These are phyloP conservation scores for Cutaneotrichosporon cavernicola DNA, from an alignment of 1,284 basidiomycete genomes.

Conservation along the genomic window DNA sequence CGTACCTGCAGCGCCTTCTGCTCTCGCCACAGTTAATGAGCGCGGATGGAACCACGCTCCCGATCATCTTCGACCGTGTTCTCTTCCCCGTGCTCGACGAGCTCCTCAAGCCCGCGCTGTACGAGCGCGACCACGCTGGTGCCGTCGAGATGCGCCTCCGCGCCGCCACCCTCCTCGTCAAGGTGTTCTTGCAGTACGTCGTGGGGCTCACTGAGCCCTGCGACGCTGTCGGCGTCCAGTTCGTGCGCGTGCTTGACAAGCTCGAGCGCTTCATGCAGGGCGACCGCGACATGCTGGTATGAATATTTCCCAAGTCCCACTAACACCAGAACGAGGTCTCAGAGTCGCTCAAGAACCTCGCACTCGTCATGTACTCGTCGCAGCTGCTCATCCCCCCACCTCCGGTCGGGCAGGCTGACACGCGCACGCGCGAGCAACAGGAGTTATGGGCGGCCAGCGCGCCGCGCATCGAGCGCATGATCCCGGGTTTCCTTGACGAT, in stretches of 20 bases:
- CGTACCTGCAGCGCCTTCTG: conserved; percentile 80
- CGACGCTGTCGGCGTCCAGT: conserved; percentile 66
- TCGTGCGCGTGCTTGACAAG: conserved; percentile 88
- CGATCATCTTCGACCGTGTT: conserved; percentile 82
- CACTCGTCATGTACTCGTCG: conserved; percentile 92
- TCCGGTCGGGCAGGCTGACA: conserved; percentile 49
- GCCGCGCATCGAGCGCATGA: conserved; percentile 79
- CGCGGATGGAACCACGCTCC: conserved; percentile 62
- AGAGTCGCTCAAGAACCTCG: conserved; percentile 94
- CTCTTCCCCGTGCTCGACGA: conserved; percentile 92
- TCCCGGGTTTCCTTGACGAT: conserved; percentile 80
- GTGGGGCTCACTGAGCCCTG: conserved; percentile 66
- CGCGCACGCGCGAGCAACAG: conserved; percentile 67
- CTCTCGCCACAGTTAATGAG: conserved; percentile 72
- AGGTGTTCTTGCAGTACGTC: conserved; percentile 91
- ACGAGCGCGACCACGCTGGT: conserved; percentile 74
- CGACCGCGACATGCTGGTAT: conserved; percentile 78
- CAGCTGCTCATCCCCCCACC: conserved; percentile 73
- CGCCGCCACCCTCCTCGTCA: conserved; percentile 84
- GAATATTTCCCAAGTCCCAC: conserved; percentile 42
- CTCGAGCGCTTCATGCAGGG: conserved; percentile 88
- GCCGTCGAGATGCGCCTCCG: conserved; percentile 87
- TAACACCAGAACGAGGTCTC: conserved; percentile 77
- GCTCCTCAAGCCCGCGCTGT: conserved; percentile 78
- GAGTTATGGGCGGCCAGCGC: conserved; percentile 79